Conservation (phyloP, 1,139 yeast genomes). For the Protomyces inundatus region DNA sequence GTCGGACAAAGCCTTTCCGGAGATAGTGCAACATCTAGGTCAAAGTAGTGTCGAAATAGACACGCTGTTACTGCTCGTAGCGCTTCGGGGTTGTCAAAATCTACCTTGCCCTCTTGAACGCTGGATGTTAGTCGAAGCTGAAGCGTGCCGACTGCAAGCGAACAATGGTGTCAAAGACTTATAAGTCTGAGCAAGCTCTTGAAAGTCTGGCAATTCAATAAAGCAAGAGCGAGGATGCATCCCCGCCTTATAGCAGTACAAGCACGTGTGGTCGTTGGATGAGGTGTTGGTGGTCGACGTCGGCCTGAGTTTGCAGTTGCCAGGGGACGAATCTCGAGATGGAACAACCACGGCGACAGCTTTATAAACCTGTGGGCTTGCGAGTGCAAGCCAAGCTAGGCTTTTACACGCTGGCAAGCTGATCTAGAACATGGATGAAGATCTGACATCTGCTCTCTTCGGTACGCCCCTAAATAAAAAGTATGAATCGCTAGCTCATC, state of each 20-base stretch:
- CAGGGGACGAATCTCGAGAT: too few relatives aligned
- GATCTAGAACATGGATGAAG: too few relatives aligned
- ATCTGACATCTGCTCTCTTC: too few relatives aligned
- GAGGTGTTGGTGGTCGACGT: too few relatives aligned
- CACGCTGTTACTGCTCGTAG: constrained; percentile 31
- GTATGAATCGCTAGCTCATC: not conserved
- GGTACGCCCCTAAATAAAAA: too few relatives aligned
- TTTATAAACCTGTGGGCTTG: too few relatives aligned
- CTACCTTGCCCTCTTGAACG: constrained; percentile 20
- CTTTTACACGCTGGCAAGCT: too few relatives aligned
- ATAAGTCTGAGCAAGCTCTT: not conserved
- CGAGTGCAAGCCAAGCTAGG: too few relatives aligned
- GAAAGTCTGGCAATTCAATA: not conserved
- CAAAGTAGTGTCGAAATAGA: constrained; percentile 30
- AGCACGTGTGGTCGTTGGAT: not conserved
- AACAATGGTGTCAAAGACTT: not conserved
- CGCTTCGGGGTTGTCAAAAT: constrained; percentile 31
- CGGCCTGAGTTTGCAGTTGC: too few relatives aligned
- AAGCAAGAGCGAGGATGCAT: not conserved
- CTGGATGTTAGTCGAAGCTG: not conserved
- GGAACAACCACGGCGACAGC: too few relatives aligned
- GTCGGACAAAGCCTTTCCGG: constrained; percentile 34
- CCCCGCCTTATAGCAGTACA: not conserved
- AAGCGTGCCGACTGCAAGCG: not conserved
- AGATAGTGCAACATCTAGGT: constrained; percentile 28